phyloP scores from a whole-genome alignment of 345 rosid genomes.

The Ceriops zippeliana region DNA sequence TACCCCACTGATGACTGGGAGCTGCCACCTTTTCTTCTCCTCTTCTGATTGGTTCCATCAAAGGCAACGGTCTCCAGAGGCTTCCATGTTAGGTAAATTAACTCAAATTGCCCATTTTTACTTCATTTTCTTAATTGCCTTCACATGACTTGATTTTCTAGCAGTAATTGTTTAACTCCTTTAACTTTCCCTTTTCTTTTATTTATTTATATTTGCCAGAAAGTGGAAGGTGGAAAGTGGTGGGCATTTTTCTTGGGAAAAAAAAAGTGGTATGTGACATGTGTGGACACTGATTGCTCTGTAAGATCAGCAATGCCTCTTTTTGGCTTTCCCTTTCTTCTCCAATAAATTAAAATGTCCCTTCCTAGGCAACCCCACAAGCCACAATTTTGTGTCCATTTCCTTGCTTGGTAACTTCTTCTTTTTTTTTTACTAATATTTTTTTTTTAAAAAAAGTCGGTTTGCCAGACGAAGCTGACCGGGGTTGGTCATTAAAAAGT shows the following conservation, averaged over 20 bases:
- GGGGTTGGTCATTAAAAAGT: conserved; percentile 8
- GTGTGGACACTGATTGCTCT: conserved; percentile 23
- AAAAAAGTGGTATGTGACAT: conserved; percentile 22
- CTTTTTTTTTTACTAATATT: too few species aligned
- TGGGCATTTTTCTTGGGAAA: not conserved
- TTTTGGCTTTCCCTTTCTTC: conserved; percentile 16
- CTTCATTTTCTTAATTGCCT: not conserved
- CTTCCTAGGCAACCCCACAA: conserved; percentile 7
- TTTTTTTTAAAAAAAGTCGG: not conserved
- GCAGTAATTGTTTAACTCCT: not conserved
- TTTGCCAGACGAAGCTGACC: conserved; percentile 34
- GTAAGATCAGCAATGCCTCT: conserved; percentile 39
- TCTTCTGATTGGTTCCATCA: too few species aligned
- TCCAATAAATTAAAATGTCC: conserved; percentile 8
- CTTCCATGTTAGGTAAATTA: too few species aligned
- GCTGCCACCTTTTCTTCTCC: too few species aligned
- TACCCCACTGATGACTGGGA: too few species aligned
- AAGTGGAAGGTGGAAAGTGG: not conserved
- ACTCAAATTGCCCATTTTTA: not conserved
- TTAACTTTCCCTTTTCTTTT: not conserved
- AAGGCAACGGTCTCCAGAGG: too few species aligned
- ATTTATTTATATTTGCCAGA: not conserved
- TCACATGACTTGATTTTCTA: too few species aligned
- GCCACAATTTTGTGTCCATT: not conserved
- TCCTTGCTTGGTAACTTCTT: not conserved